phyloP scores from a whole-genome alignment of 768 basidiomycete genomes.

The Tylopilus felleus region DNA sequence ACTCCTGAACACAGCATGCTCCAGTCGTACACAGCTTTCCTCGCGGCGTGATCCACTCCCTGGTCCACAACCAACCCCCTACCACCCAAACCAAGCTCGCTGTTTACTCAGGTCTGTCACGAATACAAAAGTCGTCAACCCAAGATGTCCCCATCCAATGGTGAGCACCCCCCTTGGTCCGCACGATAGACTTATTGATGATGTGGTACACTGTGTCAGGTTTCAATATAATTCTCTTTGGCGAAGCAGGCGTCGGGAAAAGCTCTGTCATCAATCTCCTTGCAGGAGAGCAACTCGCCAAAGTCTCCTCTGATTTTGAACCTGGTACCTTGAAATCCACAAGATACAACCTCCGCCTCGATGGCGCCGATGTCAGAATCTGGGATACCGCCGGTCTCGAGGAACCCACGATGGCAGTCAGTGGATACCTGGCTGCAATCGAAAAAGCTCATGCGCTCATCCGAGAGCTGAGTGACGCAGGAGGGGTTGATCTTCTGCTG shows the following conservation, averaged over 20 bases:
- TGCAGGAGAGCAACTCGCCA: constrained; percentile 26
- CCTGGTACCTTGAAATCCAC: constrained; percentile 34
- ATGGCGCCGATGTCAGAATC: constrained; percentile 12
- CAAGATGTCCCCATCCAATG: constrained; percentile 18
- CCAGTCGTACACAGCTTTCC: constrained; percentile 3
- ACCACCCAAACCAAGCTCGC: not conserved
- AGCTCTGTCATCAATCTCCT: constrained; percentile 46
- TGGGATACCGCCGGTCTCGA: constrained; percentile 33
- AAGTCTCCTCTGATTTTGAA: constrained; percentile 30
- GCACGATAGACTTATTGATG: not conserved
- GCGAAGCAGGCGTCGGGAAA: constrained; percentile 36
- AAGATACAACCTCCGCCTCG: constrained; percentile 20
- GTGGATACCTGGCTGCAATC: constrained; percentile 26
- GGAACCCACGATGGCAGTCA: constrained; percentile 28
- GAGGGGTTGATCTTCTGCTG: constrained; percentile 34
- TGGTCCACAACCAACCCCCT: constrained; percentile 4
- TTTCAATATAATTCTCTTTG: constrained; percentile 31
- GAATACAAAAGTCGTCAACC: constrained; percentile 4
- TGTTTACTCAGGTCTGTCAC: constrained; percentile 3
- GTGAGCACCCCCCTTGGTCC: constrained; percentile 10
- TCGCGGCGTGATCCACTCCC: constrained; percentile 1
- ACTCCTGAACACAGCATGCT: constrained; percentile 1
- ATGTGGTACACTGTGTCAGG: not conserved
- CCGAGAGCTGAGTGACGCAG: constrained; percentile 20
- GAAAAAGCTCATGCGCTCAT: constrained; percentile 29